Evolutionary conservation across 345 rosid genomes (phyloP), one percentile per base, ranked within the genome.

Genomic region (Eucalyptus regnans): DNA sequence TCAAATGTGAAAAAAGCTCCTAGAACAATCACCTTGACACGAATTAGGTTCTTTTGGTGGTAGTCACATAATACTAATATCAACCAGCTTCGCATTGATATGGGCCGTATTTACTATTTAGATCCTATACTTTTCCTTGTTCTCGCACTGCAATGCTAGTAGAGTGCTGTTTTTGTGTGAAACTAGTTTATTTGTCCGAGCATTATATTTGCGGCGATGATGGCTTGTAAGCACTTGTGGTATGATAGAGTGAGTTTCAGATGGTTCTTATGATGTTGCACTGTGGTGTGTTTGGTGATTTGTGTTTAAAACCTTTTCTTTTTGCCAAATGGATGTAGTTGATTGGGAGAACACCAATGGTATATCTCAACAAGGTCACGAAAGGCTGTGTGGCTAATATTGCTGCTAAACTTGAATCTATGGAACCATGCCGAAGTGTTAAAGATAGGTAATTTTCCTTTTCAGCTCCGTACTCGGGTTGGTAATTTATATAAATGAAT

Each of bases 321-420:
- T 86, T 58, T 49, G 23, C 87, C 50, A 83, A 87, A 90, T 76
- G 86, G 91, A 90, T 92, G 50, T 92, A 96, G 99, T 96, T 97
- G 92, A 96, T 97, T 90, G 98, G 99, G 88, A 90, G 95, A 64
- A 97, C 99, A 51, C 99, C 98, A 10, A 96, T 97, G 98, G 91
- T 96, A 89, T 97, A 96, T 93, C 98, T 97, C 88, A 96, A 96
- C 92, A 96, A 94, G 93, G 95, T 96, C 81, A 93, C 96, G 1
- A 90, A 93, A 31, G 97, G 96, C 88, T 96, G 99, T 68, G 93
- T 94, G 8, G 99, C 98, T 20, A 94, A 96, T 85, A 87, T 97
- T 91, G 99, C 99, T 62, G 99, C 98, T 33, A 97, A 97, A 91
- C 99, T 97, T n/a, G 99, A 97, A 91, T 97, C 98, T 86, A 95